A percentile compares a stretch with the other conserved stretches of the same genome.
Conservation (phyloP, 768 basidiomycete genomes). For the Russula dissimulans region DNA sequence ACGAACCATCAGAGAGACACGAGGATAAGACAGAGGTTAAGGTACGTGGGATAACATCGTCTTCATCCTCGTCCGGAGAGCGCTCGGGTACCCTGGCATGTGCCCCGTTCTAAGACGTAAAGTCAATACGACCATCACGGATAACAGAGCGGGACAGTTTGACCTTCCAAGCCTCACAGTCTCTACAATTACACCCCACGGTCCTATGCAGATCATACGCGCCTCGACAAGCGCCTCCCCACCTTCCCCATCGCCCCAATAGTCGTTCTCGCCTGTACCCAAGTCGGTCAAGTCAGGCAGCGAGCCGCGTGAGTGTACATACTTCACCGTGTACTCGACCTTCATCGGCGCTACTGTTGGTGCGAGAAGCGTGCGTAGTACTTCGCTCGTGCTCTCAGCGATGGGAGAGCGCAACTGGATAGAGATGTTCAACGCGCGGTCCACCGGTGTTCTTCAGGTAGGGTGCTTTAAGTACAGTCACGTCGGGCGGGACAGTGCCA, state of each 20-base stretch:
- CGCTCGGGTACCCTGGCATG: constrained; percentile 43
- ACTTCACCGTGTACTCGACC: constrained; percentile 43
- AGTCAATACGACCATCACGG: not conserved
- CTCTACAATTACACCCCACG: constrained; percentile 47
- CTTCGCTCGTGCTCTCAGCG: constrained; percentile 41
- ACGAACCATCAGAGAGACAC: not conserved
- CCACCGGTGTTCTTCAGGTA: constrained; percentile 53
- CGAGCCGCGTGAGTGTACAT: constrained; percentile 35
- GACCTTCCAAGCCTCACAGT: constrained; percentile 40
- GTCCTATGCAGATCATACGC: constrained; percentile 44
- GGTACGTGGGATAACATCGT: constrained; percentile 38
- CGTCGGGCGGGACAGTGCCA: constrained; percentile 53
- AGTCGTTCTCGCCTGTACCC: constrained; percentile 40
- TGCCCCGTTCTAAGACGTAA: constrained; percentile 31
- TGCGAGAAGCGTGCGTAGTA: constrained; percentile 55
- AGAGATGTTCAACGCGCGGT: constrained; percentile 74
- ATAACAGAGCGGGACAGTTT: constrained; percentile 13
- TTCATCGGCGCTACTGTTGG: constrained; percentile 57
- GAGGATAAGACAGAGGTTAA: not conserved
- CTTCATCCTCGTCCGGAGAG: constrained; percentile 38
- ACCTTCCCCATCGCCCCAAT: constrained; percentile 42
- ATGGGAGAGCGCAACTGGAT: constrained; percentile 46
- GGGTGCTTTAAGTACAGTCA: constrained; percentile 50
- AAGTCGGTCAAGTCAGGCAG: constrained; percentile 46
- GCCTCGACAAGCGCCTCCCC: constrained; percentile 51